These are phyloP conservation scores for Aspergillus sp. DNA, from an alignment of 2,329 filamentous ascomycete species.

Conservation along the genomic window DNA sequence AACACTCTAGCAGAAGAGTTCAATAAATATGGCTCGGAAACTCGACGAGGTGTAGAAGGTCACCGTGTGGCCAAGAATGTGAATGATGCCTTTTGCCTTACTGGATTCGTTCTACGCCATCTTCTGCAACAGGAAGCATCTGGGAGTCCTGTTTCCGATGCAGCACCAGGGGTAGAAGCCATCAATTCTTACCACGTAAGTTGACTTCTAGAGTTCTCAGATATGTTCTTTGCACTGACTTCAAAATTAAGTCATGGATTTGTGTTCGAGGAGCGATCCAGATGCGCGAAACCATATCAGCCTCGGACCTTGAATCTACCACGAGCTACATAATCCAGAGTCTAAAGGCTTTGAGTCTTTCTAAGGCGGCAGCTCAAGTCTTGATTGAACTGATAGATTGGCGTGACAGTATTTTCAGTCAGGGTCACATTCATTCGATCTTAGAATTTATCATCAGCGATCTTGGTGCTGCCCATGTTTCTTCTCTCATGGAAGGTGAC, in stretches of 20 bases:
- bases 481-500: slow-evolving; percentile 29
- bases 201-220: not conserved
- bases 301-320: slow-evolving; percentile 13
- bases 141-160: slow-evolving; percentile 14
- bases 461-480: slow-evolving; percentile 26
- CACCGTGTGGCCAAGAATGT: slow-evolving; percentile 22
- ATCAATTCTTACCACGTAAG: slow-evolving; percentile 34
- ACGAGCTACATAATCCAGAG: slow-evolving; percentile 21
- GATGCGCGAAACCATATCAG: slow-evolving; percentile 14
- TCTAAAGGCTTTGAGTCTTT: slow-evolving; percentile 21
- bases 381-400: slow-evolving; percentile 29
- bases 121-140: slow-evolving; percentile 20
- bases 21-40: slow-evolving; percentile 18
- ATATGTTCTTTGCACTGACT: slow-evolving; percentile 3
- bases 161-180: slow-evolving; percentile 25
- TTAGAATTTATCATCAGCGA: slow-evolving; percentile 31
- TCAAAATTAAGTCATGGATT: slow-evolving; percentile 26
- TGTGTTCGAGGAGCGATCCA: slow-evolving; percentile 23
- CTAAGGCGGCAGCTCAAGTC: slow-evolving; percentile 26
- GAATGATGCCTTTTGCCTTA: slow-evolving; percentile 31
- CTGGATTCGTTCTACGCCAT: slow-evolving; percentile 30
- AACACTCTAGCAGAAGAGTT: slow-evolving; percentile 38
- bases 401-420: slow-evolving; percentile 20
- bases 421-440: slow-evolving; percentile 21
- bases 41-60: slow-evolving; percentile 11